Conservation (phyloP, 768 basidiomycete species). For the Lentinula detonsa region DNA sequence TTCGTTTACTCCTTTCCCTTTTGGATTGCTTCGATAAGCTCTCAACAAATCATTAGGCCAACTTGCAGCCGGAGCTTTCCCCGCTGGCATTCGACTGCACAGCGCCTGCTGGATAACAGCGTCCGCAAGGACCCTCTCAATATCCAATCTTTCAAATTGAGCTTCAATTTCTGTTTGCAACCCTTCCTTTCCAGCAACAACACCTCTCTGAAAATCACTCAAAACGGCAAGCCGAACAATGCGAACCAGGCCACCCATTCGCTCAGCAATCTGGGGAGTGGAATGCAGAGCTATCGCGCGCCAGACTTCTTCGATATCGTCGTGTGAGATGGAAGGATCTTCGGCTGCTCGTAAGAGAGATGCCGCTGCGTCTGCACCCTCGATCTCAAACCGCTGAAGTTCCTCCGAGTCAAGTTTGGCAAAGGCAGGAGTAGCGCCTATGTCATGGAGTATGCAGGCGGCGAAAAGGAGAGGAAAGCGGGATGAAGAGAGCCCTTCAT, state of each 20-base stretch:
- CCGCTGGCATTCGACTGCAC: background rate
- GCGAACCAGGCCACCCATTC: background rate
- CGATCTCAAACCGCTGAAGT: background rate
- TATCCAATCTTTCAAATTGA: background rate
- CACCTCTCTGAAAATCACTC: background rate
- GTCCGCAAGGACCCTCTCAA: background rate
- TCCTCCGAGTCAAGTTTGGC: background rate
- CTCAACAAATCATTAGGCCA: background rate
- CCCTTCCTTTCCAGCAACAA: background rate
- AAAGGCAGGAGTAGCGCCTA: background rate
- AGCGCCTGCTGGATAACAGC: background rate
- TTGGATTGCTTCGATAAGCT: background rate
- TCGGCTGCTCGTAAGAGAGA: background rate
- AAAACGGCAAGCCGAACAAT: background rate
- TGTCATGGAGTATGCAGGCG: background rate
- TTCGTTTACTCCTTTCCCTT: background rate
- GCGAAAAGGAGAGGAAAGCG: background rate
- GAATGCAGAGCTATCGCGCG: background rate
- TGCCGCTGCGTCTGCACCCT: background rate
- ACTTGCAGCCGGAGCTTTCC: background rate
- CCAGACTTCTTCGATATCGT: background rate
- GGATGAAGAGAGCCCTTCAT: background rate
- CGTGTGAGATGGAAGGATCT: background rate
- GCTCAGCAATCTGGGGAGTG: background rate
- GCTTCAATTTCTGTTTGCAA: background rate